Evolutionary conservation across 306 rosid species (phyloP).

Genomic region (Trifolium fragiferum): DNA sequence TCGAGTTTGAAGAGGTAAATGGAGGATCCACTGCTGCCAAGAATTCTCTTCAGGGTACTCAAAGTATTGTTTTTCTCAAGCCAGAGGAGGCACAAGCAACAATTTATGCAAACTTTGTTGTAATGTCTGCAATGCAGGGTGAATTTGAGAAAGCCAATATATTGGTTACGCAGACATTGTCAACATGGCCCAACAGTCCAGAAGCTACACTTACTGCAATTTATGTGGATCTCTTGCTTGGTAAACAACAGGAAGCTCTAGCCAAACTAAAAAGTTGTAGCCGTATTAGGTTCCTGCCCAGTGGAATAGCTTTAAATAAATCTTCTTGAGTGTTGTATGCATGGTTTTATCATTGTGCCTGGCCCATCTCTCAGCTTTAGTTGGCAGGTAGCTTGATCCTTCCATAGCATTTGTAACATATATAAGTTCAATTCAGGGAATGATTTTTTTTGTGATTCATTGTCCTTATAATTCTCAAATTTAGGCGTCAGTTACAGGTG

Average conservation of each 20-base stretch:
- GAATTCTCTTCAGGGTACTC: conserved; percentile 51
- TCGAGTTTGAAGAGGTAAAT: conserved; percentile 70
- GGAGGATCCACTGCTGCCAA: conserved; percentile 67
- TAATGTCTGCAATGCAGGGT: conserved; percentile 77
- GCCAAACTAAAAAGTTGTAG: conserved; percentile 76
- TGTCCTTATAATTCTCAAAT: conserved; percentile 60
- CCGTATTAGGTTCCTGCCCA: conserved; percentile 67
- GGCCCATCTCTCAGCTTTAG: conserved; percentile 61
- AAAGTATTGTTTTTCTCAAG: conserved; percentile 64
- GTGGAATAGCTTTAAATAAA: conserved; percentile 69
- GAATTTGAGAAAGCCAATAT: conserved; percentile 69
- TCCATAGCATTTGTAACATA: conserved; percentile 89
- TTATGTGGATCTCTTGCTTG: conserved; percentile 80
- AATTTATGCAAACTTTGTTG: conserved; percentile 82
- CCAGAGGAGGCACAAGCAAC: conserved; percentile 90
- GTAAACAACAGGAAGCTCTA: conserved; percentile 82
- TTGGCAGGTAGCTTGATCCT: conserved; percentile 80
- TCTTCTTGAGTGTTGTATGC: conserved; percentile 73
- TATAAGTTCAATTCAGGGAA: conserved; percentile 94
- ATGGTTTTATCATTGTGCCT: conserved; percentile 54
- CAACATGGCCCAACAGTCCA: conserved; percentile 72
- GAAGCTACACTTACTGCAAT: conserved; percentile 83
- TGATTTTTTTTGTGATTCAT: conserved; percentile 60
- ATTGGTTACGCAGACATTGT: conserved; percentile 70
- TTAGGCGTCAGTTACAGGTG: conserved; percentile 70